Base-by-base conservation (phyloP, 164 flowering plant species). In the Buxus sempervirens region DNA sequence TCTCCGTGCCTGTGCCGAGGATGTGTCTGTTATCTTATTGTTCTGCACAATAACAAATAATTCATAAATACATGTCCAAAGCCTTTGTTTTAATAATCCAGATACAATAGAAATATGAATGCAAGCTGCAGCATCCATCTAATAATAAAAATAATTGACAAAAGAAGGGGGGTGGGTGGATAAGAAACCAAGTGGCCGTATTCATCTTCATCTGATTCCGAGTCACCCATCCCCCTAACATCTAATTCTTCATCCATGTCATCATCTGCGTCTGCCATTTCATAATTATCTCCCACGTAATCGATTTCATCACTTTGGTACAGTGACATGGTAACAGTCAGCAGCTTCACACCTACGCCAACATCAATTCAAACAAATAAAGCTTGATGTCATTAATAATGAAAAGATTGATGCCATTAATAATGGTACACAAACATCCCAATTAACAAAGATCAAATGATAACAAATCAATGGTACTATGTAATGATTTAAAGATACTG, bases 1-100 rank as follows among this genome's bases (percentile, higher is more conserved):
- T 73, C 68, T 80, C 73, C 91, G 81, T 18, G 97, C 96, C 69
- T 88, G 82, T 55, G 88, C 93, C 70, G 96, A 79, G 9, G 90
- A 77, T 7, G 96, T 91, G 77, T 91, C 97, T 18, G 81, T 74
- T 48, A 78, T 60, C 66, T 78, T 88, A 57, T 78, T 78, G 64
- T 67, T 73, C 95, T 91, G 79, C 74, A 78, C 2, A 36, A 15
- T 5, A 62, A 36, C 53, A 48, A 38, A 21, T 26, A 18, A 20
- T 23, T 54, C 15, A 38, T 38, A 55, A 26, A 48, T 5, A 36
- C 26, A 49, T 21, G 13, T 22, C 25, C 49, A 54, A 24, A 5
- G 55, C 28, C 20, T 49, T 18, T 16, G 36, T 42, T 54, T 19
- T 60, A 59, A 6, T 9, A 5, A 16, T 5, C 20, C 16, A 23